phyloP scores from a whole-genome alignment of 768 basidiomycete species.

The Pholiota conissans region DNA sequence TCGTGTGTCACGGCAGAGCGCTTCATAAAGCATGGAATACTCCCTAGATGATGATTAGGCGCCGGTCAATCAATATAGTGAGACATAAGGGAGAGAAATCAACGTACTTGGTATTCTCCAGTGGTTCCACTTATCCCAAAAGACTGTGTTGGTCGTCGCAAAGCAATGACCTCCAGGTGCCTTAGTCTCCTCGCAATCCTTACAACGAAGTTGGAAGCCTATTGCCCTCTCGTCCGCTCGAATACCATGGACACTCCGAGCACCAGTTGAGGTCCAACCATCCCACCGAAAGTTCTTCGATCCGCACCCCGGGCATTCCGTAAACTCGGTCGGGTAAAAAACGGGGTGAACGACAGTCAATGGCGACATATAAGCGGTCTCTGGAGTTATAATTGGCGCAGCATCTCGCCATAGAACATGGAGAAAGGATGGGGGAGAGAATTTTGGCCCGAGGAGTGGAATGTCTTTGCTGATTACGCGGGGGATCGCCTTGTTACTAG shows the following conservation, averaged over 20 bases:
- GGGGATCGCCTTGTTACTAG: not conserved
- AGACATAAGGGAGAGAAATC: not conserved
- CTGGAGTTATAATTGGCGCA: not conserved
- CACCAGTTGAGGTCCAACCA: constrained; percentile 1
- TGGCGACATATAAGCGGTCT: not conserved
- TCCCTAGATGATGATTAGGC: not conserved
- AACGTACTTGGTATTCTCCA: constrained; percentile 10
- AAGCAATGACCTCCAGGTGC: constrained; percentile 3
- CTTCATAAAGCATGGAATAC: constrained; percentile 5
- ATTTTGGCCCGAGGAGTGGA: constrained; percentile 4
- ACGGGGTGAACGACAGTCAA: constrained; percentile 9
- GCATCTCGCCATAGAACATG: constrained; percentile 2
- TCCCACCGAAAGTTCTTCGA: constrained; percentile 1
- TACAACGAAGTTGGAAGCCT: constrained; percentile 10
- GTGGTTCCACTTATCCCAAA: constrained; percentile 11
- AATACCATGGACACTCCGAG: not conserved
- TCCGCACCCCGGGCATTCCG: constrained; percentile 1
- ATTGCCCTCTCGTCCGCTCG: constrained; percentile 1
- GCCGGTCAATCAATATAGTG: not conserved
- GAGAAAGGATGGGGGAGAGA: constrained; percentile 5
- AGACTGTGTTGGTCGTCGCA: constrained; percentile 1
- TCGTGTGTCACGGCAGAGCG: constrained; percentile 6
- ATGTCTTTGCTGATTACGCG: not conserved
- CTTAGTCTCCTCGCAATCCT: not conserved
- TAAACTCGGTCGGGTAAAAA: not conserved